Base-by-base conservation (phyloP, 805 yeast genomes). In the Myxozyma geophila region DNA sequence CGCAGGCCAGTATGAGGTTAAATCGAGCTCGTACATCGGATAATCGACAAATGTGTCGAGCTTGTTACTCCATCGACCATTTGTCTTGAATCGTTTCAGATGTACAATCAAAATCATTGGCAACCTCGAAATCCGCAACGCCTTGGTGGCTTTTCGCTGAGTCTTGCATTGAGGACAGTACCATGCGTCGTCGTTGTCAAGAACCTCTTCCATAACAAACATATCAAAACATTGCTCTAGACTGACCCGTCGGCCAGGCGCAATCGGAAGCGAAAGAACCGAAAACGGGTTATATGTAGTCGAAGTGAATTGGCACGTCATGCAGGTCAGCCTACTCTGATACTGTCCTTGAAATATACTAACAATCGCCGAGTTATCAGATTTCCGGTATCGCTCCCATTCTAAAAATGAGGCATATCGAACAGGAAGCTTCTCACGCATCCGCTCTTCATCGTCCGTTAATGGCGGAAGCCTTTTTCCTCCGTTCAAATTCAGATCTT, bases 291-390 rank as follows among this genome's bases (percentile, higher is more conserved):
- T 91, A 73, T 86, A 92, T 0, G 97, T 90, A 0, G 97, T 90
- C 0, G 97, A 90, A 0, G 96, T 89, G 37, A 79, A 80, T 0
- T 81, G 80, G 76, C 98, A 92, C 39, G 80, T 82, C 53, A 86
- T 75, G 75, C 98, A 92, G 70, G 80, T 83, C 70, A 92, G 78
- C 59, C 84, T 87, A n/a, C 96, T 89, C 54, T 88, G 81, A 71
- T 87, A 89, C 75, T 92, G 98, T 0, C 98, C 98, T 73, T 90
- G 96, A 74, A 90, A 90, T 57, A 85, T 82, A 69, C 89, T 92
- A 1, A 89, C 95, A 28, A 92, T 82, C 0, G 87, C 81, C 46
- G 97, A 90, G 67, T 87, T 86, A 73, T 92, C 91, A 21, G 89
- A 82, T 62, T 85, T 86, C 60, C 90, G 77, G 73, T 91, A 91